Base-by-base conservation (phyloP, 139 green algal genomes). In the Micromonas commoda region DNA sequence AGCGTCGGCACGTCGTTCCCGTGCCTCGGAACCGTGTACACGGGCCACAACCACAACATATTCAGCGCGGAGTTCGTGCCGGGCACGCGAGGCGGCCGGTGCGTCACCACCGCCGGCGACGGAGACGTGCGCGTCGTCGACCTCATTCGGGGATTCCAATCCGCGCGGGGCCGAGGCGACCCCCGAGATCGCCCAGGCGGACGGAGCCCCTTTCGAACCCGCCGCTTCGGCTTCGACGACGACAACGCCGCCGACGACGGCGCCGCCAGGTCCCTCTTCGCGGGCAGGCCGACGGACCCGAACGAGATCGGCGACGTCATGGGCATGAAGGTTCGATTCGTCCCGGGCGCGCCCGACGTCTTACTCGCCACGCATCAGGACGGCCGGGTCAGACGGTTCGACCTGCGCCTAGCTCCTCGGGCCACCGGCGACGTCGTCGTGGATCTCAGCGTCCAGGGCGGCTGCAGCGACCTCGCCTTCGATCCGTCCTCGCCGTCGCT, bases 1-100 rank as follows among this genome's bases (percentile, higher is more conserved):
- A 2, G 51, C 51, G 33, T n/a, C 1, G 71, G 68, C 34, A 20
- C 71, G 71, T 35, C 38, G 31, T 39, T 69, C 26, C 53, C 71
- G 51, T n/a, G 68, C 31, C 16, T 29, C 28, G 71, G 53, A 29
- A 52, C 31, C 39, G 52, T 34, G 53, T 52, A 53, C 33, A 78
- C 71, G 1, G 71, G 53, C 24, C 71, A 78, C 71, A 57, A n/a
- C 32, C 53, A 78, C 71, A 78, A 78, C 71, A 45, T 78, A 35
- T 78, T 78, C 33, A 37, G 26, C 51, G 71, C 71, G 52, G 16
- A 68, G 28, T 78, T 78, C 33, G 45, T 78, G 6, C 71, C 71
- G 32, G 26, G 61, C 9, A 37, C 31, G 35, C 16, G 19, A 13
- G 24, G 31, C 31, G 53, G 23, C 23, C 26, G 29, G 53, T 67